A percentile compares a stretch with the other conserved stretches of the same genome.
phyloP scores from a whole-genome alignment of 345 rosid genomes.

The Euphorbia tirucalli region DNA sequence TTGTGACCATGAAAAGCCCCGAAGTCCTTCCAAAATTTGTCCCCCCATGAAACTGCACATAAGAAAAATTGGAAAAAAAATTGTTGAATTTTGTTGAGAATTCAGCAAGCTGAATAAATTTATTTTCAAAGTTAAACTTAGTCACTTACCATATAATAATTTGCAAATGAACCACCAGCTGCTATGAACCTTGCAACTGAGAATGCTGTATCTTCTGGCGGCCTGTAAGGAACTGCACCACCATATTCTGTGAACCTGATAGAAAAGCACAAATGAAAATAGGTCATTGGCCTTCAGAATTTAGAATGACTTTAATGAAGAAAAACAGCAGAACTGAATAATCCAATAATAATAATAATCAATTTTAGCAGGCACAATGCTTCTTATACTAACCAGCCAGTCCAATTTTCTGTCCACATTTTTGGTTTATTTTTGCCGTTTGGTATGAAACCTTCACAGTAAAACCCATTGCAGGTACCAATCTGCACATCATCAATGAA shows the following conservation, averaged over 20 bases:
- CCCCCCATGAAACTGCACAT: conserved; percentile 47
- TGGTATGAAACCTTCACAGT: conserved; percentile 40
- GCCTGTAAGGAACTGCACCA: conserved; percentile 42
- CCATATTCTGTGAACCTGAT: conserved; percentile 42
- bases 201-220: conserved; percentile 46
- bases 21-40: conserved; percentile 48
- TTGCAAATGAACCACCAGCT: conserved; percentile 40
- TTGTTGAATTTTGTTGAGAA: neutral
- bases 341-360: no score
- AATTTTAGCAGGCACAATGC: neutral
- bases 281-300: neutral
- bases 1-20: conserved; percentile 50
- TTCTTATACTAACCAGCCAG: conserved; percentile 30
- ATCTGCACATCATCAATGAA: conserved; percentile 23
- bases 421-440: conserved; percentile 39
- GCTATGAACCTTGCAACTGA: conserved; percentile 46
- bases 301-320: neutral
- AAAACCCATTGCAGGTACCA: conserved; percentile 43
- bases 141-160: conserved; percentile 39
- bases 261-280: neutral
- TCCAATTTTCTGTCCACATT: conserved; percentile 47
- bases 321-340: no score
- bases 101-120: neutral
- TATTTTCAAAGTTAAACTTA: neutral
- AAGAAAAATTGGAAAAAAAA: neutral